Evolutionary conservation across 768 basidiomycete species (phyloP).

Genomic region (Suillus lakei): DNA sequence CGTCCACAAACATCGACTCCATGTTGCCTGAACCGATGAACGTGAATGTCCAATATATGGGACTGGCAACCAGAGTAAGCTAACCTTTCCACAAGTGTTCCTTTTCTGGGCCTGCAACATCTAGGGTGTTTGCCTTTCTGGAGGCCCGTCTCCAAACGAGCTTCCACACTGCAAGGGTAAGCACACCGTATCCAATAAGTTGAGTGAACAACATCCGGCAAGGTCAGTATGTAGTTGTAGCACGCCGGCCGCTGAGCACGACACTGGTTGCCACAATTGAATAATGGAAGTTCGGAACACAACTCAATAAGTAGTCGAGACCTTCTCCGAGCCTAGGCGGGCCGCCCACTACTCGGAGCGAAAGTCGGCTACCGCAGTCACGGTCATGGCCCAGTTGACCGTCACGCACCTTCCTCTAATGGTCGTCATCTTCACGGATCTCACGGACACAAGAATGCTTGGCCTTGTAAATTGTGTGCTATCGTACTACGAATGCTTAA

Average conservation of each 20-base stretch:
- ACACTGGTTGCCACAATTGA: not conserved
- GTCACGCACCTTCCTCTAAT: too few relatives aligned
- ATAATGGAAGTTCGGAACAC: not conserved
- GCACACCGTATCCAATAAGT: not conserved
- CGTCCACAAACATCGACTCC: not conserved
- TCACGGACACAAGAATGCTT: too few relatives aligned
- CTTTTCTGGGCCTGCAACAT: constrained; percentile 4
- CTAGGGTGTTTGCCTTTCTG: not conserved
- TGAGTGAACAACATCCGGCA: not conserved
- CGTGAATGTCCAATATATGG: not conserved
- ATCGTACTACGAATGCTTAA: too few relatives aligned
- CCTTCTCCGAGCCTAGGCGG: not conserved
- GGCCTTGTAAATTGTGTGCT: too few relatives aligned
- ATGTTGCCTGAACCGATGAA: not conserved
- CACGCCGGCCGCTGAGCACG: not conserved
- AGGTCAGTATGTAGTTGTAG: not conserved
- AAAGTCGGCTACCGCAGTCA: too few relatives aligned
- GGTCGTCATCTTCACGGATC: too few relatives aligned
- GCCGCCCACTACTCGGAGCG: not conserved
- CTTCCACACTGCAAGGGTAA: not conserved
- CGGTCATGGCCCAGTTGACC: not conserved
- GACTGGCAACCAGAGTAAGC: not conserved
- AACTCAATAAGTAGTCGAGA: not conserved
- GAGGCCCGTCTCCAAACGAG: not conserved
- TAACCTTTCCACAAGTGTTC: constrained; percentile 3